These are phyloP conservation scores for Monosporozyma siamensis DNA, from an alignment of 805 yeast genomes.

Conservation along the genomic window DNA sequence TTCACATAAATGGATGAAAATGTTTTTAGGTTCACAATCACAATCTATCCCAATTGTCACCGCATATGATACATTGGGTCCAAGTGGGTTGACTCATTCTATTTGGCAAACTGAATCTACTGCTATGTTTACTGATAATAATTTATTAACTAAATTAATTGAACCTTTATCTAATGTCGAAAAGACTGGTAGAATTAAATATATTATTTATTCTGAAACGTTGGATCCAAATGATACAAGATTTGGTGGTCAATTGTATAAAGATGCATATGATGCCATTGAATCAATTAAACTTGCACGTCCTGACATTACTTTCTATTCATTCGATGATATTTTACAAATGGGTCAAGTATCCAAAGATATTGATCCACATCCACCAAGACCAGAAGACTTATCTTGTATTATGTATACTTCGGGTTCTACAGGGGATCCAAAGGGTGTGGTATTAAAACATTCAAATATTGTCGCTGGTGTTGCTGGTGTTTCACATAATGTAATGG, in stretches of 20 bases:
- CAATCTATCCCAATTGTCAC: slow-evolving; percentile 84
- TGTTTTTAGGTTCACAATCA: slow-evolving; percentile 66
- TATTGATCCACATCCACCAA: slow-evolving; percentile 34
- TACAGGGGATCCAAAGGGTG: slow-evolving; percentile 76
- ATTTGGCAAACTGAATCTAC: slow-evolving; percentile 69
- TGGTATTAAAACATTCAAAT: slow-evolving; percentile 51
- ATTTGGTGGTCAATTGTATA: slow-evolving; percentile 49
- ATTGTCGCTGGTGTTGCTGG: slow-evolving; percentile 84
- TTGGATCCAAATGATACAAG: slow-evolving; percentile 54
- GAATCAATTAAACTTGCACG: slow-evolving; percentile 51
- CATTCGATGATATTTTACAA: slow-evolving; percentile 55
- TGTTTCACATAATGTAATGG: slow-evolving; percentile 48
- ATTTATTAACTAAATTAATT: slow-evolving; percentile 54
- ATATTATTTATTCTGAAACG: slow-evolving; percentile 60
- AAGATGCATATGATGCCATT: slow-evolving; percentile 45
- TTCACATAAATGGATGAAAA: slow-evolving; percentile 86
- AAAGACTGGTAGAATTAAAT: slow-evolving; percentile 51
- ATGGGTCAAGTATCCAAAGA: slow-evolving; percentile 48
- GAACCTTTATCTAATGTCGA: slow-evolving; percentile 48
- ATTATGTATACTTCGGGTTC: slow-evolving; percentile 69
- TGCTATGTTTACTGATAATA: slow-evolving; percentile 79
- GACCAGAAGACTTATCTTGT: slow-evolving; percentile 44
- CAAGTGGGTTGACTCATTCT: slow-evolving; percentile 78
- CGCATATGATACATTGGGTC: slow-evolving; percentile 95
- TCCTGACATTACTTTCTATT: slow-evolving; percentile 63